These are phyloP conservation scores for Penicillium cinerascens DNA, from an alignment of 495 filamentous ascomycete genomes.

Conservation along the genomic window DNA sequence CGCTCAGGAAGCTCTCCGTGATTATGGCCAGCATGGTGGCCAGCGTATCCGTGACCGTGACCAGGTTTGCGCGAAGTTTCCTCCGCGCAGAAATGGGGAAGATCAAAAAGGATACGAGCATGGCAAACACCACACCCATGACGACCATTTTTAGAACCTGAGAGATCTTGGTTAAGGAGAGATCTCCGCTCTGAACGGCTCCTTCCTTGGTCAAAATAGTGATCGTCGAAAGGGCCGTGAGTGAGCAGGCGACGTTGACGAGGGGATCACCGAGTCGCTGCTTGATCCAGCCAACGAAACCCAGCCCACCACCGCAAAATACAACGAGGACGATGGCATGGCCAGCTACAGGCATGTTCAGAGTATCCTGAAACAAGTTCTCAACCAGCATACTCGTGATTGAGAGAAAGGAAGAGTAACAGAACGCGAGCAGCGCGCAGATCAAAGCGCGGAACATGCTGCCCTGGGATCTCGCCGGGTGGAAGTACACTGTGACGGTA, in stretches of 20 bases:
- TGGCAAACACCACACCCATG: slow-evolving; percentile 75
- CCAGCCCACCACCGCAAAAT: slow-evolving; percentile 85
- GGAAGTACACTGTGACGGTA: slow-evolving; percentile 92
- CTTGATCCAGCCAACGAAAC: slow-evolving; percentile 91
- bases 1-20: slow-evolving; percentile 79
- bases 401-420: slow-evolving; percentile 77
- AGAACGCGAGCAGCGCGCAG: slow-evolving; percentile 76
- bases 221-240: slow-evolving; percentile 88
- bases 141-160: slow-evolving; percentile 90
- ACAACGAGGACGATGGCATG: slow-evolving; percentile 79
- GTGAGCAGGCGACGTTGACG: slow-evolving; percentile 85
- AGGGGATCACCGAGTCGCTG: slow-evolving; percentile 80
- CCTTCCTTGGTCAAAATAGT: slow-evolving; percentile 92
- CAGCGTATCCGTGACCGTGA: slow-evolving; percentile 69
- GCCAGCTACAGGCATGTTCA: slow-evolving; percentile 64
- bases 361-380: slow-evolving; percentile 63
- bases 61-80: slow-evolving; percentile 71
- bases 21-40: slow-evolving; percentile 80
- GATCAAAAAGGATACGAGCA: slow-evolving; percentile 71
- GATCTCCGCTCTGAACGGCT: slow-evolving; percentile 71
- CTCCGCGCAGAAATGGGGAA: slow-evolving; percentile 78
- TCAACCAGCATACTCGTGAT: slow-evolving; percentile 85
- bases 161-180: slow-evolving; percentile 76
- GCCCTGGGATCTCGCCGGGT: slow-evolving; percentile 85
- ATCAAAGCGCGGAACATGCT: slow-evolving; percentile 88